Evolutionary conservation across 352 stramenopile species (phyloP), one percentile per base, ranked within the genome.

Genomic region (Phytophthora fragariae): DNA sequence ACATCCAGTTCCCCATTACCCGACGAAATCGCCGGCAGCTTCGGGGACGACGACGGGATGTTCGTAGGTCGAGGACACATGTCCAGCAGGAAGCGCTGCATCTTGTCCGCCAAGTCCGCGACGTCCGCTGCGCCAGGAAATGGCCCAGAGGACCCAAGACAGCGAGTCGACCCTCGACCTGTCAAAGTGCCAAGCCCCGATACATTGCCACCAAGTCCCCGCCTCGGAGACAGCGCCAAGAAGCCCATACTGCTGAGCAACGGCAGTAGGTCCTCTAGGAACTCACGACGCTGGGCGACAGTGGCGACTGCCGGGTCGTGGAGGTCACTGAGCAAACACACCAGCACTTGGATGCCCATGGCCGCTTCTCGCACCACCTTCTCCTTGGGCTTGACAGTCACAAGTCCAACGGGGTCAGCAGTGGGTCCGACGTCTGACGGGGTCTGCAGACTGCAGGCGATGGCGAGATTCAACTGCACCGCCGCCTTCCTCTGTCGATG

Each of bases 21-120:
- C 8, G 68, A 68, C 0, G 62, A 61, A 7, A 85, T 76, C 21
- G 62, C 69, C 7, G 69, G 67, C 2, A 87, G 62, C 41, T 83
- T 87, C 1, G 80, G 77, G 2, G 80, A 85, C 15, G 69, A 62
- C 1, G 66, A 72, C 12, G 75, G 54, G 3, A 77, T 58, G 9
- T 7, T 21, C 10, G 54, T 56, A 3, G 53, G 50, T 17, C 75
- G 70, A 39, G 77, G 77, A 27, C 80, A 87, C 19, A 85, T 65
- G 29, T 81, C 74, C 11, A 91, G 33, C 35, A 91, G 47, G 52
- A 91, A 88, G 0, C 72, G 69, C 41, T 90, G 82, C 31, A 86
- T 72, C 50, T 68, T 71, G 2, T 90, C 74, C 1, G 76, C 73
- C 4, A 91, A 70, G 3, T 68, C 69, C 1, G 52, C 53, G 9